These are phyloP conservation scores for Apophysomyces trapeziformis DNA, from an alignment of 371 early-diverging fungal species.

Conservation along the genomic window DNA sequence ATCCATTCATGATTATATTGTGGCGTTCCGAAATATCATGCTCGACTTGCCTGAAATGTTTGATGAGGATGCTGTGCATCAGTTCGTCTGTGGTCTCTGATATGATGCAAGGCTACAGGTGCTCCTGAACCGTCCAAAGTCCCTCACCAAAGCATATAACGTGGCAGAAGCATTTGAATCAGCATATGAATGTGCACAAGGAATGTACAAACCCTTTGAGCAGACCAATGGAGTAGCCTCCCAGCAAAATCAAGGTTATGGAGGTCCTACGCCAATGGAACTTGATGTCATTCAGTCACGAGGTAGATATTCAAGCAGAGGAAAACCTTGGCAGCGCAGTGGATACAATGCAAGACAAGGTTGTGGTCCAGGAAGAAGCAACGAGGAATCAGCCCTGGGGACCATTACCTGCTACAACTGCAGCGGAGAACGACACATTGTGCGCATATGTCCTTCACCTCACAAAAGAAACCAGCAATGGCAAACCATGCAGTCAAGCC, in stretches of 20 bases:
- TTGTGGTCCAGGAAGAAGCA: too few relatives aligned
- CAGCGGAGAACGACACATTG: too few relatives aligned
- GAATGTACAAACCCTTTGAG: neutral
- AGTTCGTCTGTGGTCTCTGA: conserved; percentile 19
- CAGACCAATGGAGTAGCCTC: neutral
- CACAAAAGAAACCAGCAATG: too few relatives aligned
- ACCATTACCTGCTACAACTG: too few relatives aligned
- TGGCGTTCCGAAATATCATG: conserved; percentile 19
- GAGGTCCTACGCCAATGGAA: neutral
- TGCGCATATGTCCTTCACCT: too few relatives aligned
- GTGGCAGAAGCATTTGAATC: neutral
- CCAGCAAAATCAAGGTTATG: neutral
- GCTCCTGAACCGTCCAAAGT: conserved; percentile 1
- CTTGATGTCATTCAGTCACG: neutral
- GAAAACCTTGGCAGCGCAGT: too few relatives aligned
- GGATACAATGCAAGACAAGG: too few relatives aligned
- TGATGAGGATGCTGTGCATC: conserved; percentile 16
- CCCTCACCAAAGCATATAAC: conserved; percentile 5
- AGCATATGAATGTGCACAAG: neutral
- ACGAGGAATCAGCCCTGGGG: too few relatives aligned
- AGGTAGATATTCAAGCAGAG: too few relatives aligned
- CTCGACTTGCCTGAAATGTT: conserved; percentile 19
- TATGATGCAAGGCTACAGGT: conserved; percentile 19
- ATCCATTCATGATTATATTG: conserved; percentile 11
- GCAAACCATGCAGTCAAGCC: too few relatives aligned